Conservation (phyloP, 78 protist genomes). For the Protostelium mycophagum region DNA sequence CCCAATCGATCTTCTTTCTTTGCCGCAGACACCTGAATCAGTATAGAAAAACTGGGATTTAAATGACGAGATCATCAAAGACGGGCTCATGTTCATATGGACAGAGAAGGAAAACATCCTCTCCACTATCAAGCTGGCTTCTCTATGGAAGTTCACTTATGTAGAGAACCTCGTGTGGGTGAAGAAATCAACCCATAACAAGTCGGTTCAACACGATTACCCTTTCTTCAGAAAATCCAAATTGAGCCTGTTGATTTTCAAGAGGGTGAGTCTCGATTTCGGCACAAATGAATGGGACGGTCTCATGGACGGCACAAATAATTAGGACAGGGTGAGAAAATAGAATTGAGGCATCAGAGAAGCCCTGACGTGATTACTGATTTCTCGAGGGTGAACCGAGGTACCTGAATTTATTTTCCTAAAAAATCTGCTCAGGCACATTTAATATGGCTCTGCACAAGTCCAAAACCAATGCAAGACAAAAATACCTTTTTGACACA, state of each 20-base stretch:
- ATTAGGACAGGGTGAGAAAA: neutral
- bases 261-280: constrained; percentile 2
- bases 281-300: neutral
- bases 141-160: neutral
- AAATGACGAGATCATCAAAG: neutral
- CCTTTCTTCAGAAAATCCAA: neutral
- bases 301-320: neutral
- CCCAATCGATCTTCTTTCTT: neutral
- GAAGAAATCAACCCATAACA: neutral
- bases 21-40: neutral
- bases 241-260: neutral
- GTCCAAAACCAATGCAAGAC: too few relatives aligned
- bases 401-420: neutral
- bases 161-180: neutral
- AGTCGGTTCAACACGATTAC: neutral
- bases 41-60: neutral
- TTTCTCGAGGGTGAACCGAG: neutral
- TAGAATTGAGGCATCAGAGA: neutral
- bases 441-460: too few relatives aligned
- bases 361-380: neutral
- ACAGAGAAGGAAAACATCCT: neutral
- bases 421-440: too few relatives aligned
- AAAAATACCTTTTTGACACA: neutral
- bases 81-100: neutral
- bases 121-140: neutral